Evolutionary conservation across 2,329 filamentous ascomycete species (phyloP).

Genomic region (Aphanocladium album): DNA sequence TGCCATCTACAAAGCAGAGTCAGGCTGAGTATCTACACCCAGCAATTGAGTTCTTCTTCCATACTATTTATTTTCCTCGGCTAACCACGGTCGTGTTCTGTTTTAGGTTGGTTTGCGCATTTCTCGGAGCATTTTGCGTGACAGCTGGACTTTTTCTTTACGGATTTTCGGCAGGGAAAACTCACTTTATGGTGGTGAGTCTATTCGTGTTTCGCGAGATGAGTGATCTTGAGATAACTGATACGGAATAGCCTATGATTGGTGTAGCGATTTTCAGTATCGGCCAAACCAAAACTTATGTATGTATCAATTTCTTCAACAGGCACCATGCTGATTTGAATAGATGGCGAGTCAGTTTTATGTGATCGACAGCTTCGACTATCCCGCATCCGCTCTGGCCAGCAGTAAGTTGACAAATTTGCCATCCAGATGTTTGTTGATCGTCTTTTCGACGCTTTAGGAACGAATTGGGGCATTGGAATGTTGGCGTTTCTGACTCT

Average conservation of each 20-base stretch:
- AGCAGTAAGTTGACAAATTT: neutral
- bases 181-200: constrained; percentile 12
- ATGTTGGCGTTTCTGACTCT: neutral
- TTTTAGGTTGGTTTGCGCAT: neutral
- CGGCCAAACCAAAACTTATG: constrained; percentile 3
- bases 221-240: neutral
- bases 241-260: constrained; percentile 2
- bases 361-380: neutral
- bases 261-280: neutral
- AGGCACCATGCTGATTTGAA: neutral
- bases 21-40: neutral
- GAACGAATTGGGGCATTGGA: neutral
- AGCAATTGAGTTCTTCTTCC: neutral
- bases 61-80: too few species aligned
- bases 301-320: neutral
- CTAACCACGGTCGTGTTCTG: neutral
- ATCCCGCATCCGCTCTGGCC: neutral
- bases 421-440: neutral
- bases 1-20: neutral
- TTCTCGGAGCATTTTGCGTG: constrained; percentile 1
- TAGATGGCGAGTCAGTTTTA: neutral
- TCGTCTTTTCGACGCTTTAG: neutral
- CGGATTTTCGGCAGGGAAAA: constrained; percentile 8
- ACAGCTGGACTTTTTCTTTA: constrained; percentile 7
- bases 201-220: neutral